Conservation (phyloP, 306 rosid species). For the Sicyos edulis region DNA sequence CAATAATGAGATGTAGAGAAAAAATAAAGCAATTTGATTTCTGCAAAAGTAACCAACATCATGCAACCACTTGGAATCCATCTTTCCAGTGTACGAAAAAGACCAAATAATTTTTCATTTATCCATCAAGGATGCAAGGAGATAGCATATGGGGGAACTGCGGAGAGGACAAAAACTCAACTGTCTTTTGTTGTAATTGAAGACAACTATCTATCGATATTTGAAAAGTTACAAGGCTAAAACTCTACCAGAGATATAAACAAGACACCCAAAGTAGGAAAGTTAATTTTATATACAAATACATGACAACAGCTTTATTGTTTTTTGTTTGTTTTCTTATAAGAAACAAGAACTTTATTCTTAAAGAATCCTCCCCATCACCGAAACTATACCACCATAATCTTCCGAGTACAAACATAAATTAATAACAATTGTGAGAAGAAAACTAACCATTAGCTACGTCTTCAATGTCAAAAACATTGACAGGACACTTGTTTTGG, state of each 20-base stretch:
- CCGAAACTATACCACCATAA: not conserved
- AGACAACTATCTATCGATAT: not conserved
- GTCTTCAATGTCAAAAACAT: conserved; percentile 89
- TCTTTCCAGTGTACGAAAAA: not conserved
- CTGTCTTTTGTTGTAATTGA: not conserved
- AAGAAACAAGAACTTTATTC: not conserved
- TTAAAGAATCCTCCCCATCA: not conserved
- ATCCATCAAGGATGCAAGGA: not conserved
- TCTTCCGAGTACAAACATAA: conserved; percentile 2
- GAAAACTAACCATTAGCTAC: conserved; percentile 56
- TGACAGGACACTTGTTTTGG: conserved; percentile 55
- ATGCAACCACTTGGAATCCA: not conserved
- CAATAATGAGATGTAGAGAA: not conserved
- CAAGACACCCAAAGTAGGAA: not conserved
- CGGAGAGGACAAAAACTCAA: not conserved
- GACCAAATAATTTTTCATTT: not conserved
- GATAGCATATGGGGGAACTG: not conserved
- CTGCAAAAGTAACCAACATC: not conserved
- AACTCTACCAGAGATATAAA: not conserved
- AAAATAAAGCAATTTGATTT: not conserved
- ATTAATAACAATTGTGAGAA: conserved; percentile 11
- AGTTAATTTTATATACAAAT: not conserved
- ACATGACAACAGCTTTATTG: not conserved
- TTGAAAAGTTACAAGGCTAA: not conserved
- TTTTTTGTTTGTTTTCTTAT: too few species aligned